phyloP scores from a whole-genome alignment of 2,329 filamentous ascomycete species.

The Aspergillus terreus region DNA sequence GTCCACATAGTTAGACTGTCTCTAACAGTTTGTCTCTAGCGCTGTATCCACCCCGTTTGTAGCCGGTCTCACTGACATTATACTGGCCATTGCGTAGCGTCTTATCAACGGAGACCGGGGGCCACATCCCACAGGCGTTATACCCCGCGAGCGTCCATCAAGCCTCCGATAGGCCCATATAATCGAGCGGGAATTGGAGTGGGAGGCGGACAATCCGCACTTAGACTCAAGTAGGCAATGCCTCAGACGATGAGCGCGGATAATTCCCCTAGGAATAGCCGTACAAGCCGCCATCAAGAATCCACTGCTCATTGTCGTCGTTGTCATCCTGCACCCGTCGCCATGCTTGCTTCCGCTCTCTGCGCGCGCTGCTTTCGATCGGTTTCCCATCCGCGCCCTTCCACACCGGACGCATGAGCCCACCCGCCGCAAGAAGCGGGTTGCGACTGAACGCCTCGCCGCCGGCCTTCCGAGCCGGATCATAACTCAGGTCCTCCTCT shows the following conservation, averaged over 20 bases:
- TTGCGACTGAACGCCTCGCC: constrained; percentile 42
- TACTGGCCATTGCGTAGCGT: too few species aligned
- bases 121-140: too few species aligned
- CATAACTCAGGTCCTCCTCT: constrained; percentile 17
- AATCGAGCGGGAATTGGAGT: too few species aligned
- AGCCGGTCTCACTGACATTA: too few species aligned
- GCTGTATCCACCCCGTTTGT: too few species aligned
- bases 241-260: background rate
- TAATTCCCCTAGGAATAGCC: constrained; percentile 24
- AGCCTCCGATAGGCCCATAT: too few species aligned
- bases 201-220: too few species aligned
- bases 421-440: constrained; percentile 41
- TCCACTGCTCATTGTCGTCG: constrained; percentile 48
- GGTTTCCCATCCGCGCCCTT: constrained; percentile 31
- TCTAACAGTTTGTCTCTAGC: too few species aligned
- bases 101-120: too few species aligned
- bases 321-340: constrained; percentile 46
- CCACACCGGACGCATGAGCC: constrained; percentile 45
- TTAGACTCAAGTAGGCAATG: too few species aligned
- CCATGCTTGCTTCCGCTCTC: constrained; percentile 42
- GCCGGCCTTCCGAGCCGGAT: constrained; percentile 15
- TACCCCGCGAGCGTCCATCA: too few species aligned
- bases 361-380: constrained; percentile 18
- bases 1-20: too few species aligned
- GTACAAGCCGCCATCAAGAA: constrained; percentile 42